phyloP scores from a whole-genome alignment of 192 early-diverging fungal species.

The Entomortierella parvispora region DNA sequence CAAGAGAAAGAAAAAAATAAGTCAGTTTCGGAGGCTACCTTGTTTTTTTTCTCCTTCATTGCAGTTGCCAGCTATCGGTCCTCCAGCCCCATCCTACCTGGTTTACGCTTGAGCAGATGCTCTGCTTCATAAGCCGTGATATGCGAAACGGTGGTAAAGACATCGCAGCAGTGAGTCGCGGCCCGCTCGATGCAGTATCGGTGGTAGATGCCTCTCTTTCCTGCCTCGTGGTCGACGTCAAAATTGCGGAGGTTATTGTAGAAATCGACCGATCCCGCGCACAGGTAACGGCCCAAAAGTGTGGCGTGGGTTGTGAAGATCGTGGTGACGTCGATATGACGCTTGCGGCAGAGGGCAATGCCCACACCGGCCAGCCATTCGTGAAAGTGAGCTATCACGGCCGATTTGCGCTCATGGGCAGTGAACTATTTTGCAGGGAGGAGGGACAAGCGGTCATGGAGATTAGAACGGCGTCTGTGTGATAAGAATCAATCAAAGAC shows the following conservation, averaged over 20 bases:
- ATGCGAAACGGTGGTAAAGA: constrained; percentile 97
- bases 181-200: constrained; percentile 96
- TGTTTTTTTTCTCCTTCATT: not conserved
- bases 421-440: constrained; percentile 46
- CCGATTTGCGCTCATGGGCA: constrained; percentile 49
- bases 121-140: constrained; percentile 98
- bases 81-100: constrained; percentile 60
- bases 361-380: constrained; percentile 97
- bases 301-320: constrained; percentile 98
- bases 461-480: not conserved
- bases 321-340: constrained; percentile 88
- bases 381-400: constrained; percentile 96
- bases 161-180: constrained; percentile 94
- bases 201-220: constrained; percentile 97
- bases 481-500: not conserved
- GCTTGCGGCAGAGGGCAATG: constrained; percentile 86
- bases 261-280: constrained; percentile 95
- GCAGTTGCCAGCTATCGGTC: not conserved
- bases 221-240: constrained; percentile 95
- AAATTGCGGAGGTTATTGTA: constrained; percentile 95
- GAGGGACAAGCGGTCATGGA: not conserved
- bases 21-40: not conserved
- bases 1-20: not conserved
- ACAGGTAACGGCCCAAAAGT: constrained; percentile 93
- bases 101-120: constrained; percentile 93